These are phyloP conservation scores for Termitomyces sp. DNA, from an alignment of 768 basidiomycete genomes.

Conservation along the genomic window DNA sequence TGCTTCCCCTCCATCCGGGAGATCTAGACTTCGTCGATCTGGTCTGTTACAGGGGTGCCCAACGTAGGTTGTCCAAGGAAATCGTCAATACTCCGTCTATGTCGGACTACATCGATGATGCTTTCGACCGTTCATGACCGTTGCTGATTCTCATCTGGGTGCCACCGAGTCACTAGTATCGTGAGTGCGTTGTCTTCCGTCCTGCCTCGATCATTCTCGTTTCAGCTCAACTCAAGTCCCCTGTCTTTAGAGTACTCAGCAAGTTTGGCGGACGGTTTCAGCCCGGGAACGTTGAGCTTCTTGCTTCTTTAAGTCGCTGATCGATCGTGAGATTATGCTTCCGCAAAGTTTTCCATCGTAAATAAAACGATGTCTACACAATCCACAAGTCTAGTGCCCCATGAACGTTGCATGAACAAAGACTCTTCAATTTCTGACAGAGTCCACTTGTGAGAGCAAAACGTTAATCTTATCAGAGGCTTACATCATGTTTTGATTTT, in stretches of 20 bases:
- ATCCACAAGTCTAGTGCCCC: neutral
- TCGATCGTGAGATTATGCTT: neutral
- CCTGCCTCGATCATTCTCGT: neutral
- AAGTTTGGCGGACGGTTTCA: too few relatives aligned
- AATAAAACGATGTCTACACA: neutral
- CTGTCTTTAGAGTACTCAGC: too few relatives aligned
- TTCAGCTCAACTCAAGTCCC: too few relatives aligned
- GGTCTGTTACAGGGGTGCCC: too few relatives aligned
- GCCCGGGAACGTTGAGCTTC: neutral
- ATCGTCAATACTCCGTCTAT: neutral
- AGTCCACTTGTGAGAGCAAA: neutral
- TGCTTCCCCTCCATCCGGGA: neutral
- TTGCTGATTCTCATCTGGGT: neutral
- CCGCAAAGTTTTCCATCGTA: neutral
- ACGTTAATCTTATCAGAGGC: neutral
- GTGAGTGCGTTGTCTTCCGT: neutral
- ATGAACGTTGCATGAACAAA: too few relatives aligned
- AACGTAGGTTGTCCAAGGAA: neutral
- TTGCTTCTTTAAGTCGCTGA: neutral
- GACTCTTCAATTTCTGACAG: neutral
- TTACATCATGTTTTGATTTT: neutral
- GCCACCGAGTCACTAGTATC: neutral
- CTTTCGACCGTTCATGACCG: neutral
- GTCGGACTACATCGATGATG: neutral
- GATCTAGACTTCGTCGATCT: too few relatives aligned